Evolutionary conservation across 2,329 filamentous ascomycete genomes (phyloP).

Genomic region (Fusarium pseudonygamai): DNA sequence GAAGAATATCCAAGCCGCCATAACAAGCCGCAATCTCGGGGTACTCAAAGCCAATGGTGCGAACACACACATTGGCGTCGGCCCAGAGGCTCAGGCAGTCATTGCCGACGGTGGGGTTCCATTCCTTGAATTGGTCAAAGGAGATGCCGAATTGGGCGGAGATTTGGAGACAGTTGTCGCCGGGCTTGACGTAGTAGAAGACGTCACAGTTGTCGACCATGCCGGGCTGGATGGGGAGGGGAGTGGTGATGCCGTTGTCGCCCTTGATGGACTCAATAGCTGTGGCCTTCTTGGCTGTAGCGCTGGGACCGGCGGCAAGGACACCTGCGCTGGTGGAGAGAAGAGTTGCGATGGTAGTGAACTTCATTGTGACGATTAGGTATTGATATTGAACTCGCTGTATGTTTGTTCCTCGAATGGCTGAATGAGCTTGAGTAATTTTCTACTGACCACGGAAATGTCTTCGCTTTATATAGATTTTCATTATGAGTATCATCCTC

Average conservation of each 20-base stretch:
- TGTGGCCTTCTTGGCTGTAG: background rate
- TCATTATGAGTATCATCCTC: background rate
- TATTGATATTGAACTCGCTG: accelerated
- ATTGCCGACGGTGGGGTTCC: background rate
- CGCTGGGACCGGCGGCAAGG: background rate
- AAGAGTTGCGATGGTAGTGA: background rate
- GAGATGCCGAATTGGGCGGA: background rate
- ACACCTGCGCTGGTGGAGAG: background rate
- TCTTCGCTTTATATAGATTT: background rate
- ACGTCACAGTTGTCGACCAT: conserved; percentile 15
- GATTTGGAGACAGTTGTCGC: background rate
- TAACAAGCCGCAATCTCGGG: background rate
- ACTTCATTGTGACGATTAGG: background rate
- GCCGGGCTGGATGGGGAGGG: conserved; percentile 11
- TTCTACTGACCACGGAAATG: accelerated
- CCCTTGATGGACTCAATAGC: conserved; percentile 1
- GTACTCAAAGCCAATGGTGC: conserved; percentile 4
- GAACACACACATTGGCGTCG: conserved; percentile 1
- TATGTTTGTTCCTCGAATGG: accelerated
- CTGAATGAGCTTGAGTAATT: background rate
- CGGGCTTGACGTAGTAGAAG: background rate
- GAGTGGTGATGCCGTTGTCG: conserved; percentile 12
- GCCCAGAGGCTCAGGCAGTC: conserved; percentile 1
- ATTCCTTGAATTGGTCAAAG: background rate
- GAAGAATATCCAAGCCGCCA: accelerated